Evolutionary conservation across 202 grass and related monocot species (phyloP), one percentile per base, ranked within the genome.

Genomic region (Carex arenaria): DNA sequence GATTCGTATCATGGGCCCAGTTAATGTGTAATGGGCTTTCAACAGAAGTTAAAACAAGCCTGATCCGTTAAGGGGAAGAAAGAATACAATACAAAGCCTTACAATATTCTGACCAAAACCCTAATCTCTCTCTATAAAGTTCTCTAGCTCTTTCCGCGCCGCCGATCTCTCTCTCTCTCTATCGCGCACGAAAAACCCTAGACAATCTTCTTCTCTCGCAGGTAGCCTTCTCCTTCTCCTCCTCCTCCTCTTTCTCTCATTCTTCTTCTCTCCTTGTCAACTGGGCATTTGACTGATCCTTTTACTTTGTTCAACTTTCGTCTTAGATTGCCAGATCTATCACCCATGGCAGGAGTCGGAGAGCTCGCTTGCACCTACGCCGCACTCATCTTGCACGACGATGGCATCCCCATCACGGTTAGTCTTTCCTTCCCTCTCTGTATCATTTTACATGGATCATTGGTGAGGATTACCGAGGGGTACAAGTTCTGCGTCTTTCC

Each of bases 291-390:
- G 4, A 28, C 13, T 66, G 75, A 79, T 61, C 56, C 18, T 0
- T 31, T 3, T 66, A 20, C 51, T 66, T 28, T 12, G 13, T 13
- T 68, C 5, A 0, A 22, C 2, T 3, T 55, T 68, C 3, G 14
- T 17, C 7, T 52, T 67, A 34, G 80, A 34, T 69, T 64, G 47
- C 63, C 19, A 32, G 80, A 82, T 82, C 62, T 10, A 54, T 67
- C 15, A 23, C 38, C 60, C 45, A 82, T 82, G 80, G 36, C 80
- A 34, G 80, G 80, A 82, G 62, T 82, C 19, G 68, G 75, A 82
- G 87, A 89, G 71, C 52, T 83, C 63, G 87, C 87, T 70, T 89
- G 87, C 84, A 72, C 79, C 78, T 89, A 89, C 84, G 87, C 87
- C 10, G 84, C 84, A 30, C 79, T 89, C 79, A 89, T 89, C 61